Evolutionary conservation across 2,329 filamentous ascomycete species (phyloP).

Genomic region (Cytospora piceae): DNA sequence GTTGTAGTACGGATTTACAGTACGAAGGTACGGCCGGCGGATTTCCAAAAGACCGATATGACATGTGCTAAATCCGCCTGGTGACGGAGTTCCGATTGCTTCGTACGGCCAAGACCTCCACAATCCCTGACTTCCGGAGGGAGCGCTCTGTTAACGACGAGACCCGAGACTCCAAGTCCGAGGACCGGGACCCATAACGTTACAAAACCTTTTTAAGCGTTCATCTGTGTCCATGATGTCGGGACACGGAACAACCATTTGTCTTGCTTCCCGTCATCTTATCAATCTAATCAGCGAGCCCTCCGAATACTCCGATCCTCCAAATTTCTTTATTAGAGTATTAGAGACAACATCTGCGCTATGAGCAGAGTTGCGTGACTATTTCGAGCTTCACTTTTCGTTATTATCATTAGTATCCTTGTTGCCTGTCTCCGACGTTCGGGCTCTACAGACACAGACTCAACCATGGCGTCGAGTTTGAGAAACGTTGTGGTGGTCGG

Average conservation of each 20-base stretch:
- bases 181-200: constrained; percentile 2
- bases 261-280: constrained; percentile 20
- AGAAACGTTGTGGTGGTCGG: constrained; percentile 50
- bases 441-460: not conserved
- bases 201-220: constrained; percentile 6
- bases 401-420: not conserved
- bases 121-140: no score
- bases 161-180: not conserved
- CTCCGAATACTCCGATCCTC: not conserved
- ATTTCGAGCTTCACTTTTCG: constrained; percentile 1
- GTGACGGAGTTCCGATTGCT: not conserved
- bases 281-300: constrained; percentile 28
- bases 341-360: not conserved
- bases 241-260: constrained; percentile 3
- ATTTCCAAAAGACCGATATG: no score
- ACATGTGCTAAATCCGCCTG: not conserved
- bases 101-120: not conserved
- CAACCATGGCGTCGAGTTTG: constrained; percentile 33
- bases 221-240: not conserved
- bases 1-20: no score
- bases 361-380: constrained; percentile 21
- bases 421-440: not conserved
- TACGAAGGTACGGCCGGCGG: no score
- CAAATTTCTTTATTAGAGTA: not conserved
- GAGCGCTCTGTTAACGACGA: not conserved